A percentile compares a stretch with the other conserved stretches of the same genome.
Evolutionary conservation across 1,284 basidiomycete species (phyloP).

Genomic region (Microbotryum intermedium): DNA sequence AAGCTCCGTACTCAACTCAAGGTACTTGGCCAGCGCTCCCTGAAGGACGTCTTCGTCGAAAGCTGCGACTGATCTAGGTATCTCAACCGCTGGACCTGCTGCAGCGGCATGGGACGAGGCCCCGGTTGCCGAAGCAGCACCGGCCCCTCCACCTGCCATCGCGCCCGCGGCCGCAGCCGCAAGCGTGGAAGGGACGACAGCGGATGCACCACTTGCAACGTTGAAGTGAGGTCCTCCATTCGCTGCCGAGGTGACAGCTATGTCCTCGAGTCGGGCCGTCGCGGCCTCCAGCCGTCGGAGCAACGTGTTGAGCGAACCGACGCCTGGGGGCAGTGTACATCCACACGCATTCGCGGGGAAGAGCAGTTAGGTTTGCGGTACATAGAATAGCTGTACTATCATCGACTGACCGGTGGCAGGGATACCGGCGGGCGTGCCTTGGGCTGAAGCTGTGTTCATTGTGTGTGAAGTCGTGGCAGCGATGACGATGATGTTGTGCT

Average conservation of each 20-base stretch:
- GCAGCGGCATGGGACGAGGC: constrained; percentile 37
- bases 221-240: constrained; percentile 24
- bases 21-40: constrained; percentile 61
- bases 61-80: constrained; percentile 57
- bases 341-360: too few relatives aligned
- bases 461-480: too few relatives aligned
- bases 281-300: constrained; percentile 67
- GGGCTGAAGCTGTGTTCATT: too few relatives aligned
- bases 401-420: too few relatives aligned
- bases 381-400: too few relatives aligned
- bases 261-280: constrained; percentile 87
- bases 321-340: constrained; percentile 4
- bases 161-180: constrained; percentile 35
- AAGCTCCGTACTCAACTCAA: constrained; percentile 64
- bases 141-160: constrained; percentile 31
- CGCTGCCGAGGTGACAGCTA: constrained; percentile 51
- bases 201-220: constrained; percentile 12
- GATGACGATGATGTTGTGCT: too few relatives aligned
- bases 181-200: constrained; percentile 34
- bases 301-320: constrained; percentile 20
- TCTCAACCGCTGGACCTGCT: constrained; percentile 25
- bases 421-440: too few relatives aligned
- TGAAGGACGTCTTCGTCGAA: constrained; percentile 67
- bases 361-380: too few relatives aligned
- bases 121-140: neutral